Base-by-base conservation (phyloP, 768 basidiomycete genomes). In the Tephrocybe sp. region DNA sequence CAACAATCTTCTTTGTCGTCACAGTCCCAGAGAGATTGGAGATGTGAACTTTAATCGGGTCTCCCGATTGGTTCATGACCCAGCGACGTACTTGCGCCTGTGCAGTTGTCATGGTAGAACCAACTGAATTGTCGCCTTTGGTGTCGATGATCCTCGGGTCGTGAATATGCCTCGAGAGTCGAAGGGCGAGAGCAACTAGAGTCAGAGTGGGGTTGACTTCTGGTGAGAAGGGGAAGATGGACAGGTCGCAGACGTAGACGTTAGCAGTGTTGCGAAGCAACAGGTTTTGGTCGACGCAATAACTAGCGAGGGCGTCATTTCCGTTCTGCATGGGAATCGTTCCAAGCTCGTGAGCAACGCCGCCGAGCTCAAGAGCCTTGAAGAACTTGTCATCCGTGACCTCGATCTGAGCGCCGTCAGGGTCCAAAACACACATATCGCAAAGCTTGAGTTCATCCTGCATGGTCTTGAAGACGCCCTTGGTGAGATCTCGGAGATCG, bases 311-410 rank as follows among this genome's bases (percentile, higher is more conserved):
- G 8, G 19, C 23, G 22, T 17, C 7, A 10, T 17, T 14, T n/a
- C 41, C 39, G 13, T 30, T 41, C 22, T 45, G 12, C 49, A 64
- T 54, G 8, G 63, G 63, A 13, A 64, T 48, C 4, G 60, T 55
- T 17, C 63, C 63, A 8, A 65, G 52, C 54, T 65, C 63, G 50
- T 65, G 63, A 19, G 63, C 63, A 19, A 63, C 62, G 11, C 58
- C 63, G n/a, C 63, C 63, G 5, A 60, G 48, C 39, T 59, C 54
- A 13, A 63, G 57, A 17, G 49, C 26, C 32, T 47, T 20, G 52
- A 59, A 56, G 40, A 49, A 44, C 16, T 38, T 31, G 16, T 52
- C 45, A 36, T 57, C 52, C n/a, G 40, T 31, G 16, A 33, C 30
- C 26, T 36, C 32, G 14, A 34, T 22, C 16, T n/a, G 9, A 33